Base-by-base conservation (phyloP, 441 rosid genomes). In the Metrosideros polymorpha region DNA sequence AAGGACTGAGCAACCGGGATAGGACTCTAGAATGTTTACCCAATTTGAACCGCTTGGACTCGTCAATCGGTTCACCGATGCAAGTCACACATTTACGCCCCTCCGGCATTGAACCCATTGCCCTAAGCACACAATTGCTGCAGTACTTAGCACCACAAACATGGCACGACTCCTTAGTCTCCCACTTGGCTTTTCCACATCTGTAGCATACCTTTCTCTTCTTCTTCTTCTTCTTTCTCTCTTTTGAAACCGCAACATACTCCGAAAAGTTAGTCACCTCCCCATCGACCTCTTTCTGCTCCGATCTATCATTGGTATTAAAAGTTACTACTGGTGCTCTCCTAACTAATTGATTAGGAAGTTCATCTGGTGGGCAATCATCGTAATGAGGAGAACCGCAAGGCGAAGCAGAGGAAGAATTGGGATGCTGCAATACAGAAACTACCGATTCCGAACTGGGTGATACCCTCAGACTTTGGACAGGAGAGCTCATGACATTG, bases 91-190 rank as follows among this genome's bases (percentile, higher is more conserved):
- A 98, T 84, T 98, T 98, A 32, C 99, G 94, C 76, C 99, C 99
- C 93, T 98, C 99, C 17, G 99, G 99, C 99, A 98, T 98, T 4
- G 99, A 98, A 63, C 99, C 99, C 99, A 98, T 98, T 19, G 99
- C 99, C 87, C 99, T 92, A 84, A 98, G 98, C 85, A 97, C 97
- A 83, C 99, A 98, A 91, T 91, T 97, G 89, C 98, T 94, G 88
- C 99, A 98, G 88, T 95, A 98, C 91, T 92, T 96, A 42, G 96
- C 93, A 90, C 94, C 98, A 90, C 99, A 98, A 83, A 98, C 99
- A 66, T 96, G 91, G 85, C 99, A 98, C 7, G 98, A 93, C 88
- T 97, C 99, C 87, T 97, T 98, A 47, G 92, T 86, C 87, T 97
- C 99, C 99, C 99, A 98, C 92, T 96, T 97, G 29, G 95, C 95